Base-by-base conservation (phyloP, 495 filamentous ascomycete species). In the Paragyromitra xinjiangensis region DNA sequence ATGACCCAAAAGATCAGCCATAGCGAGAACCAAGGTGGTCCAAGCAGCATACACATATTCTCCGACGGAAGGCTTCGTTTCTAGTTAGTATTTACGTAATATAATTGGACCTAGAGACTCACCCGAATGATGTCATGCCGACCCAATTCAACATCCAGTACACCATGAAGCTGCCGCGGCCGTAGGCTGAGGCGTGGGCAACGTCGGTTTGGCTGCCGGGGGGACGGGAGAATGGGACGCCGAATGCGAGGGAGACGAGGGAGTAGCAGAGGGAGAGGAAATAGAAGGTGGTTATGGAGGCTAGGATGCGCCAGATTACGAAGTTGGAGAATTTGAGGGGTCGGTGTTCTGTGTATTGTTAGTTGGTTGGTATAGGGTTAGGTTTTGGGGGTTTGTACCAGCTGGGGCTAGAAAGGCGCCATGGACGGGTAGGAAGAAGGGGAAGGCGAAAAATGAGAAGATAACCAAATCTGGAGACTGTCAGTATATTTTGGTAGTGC, bases 1-100 rank as follows among this genome's bases (percentile, higher is more conserved):
- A 92, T 91, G 37, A 92, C 89, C 91, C 90, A 93, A 80, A 92
- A 93, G 71, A 93, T 91, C 3, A 93, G 81, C 87, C 91, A 93
- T 16, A 92, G 83, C 0, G 89, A 86, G 9, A 89, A 91, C 88
- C 88, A 93, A 0, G 90, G 91, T 68, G 87, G 84, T 0, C 91
- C 91, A 3, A 92, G 80, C 14, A 92, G 77, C 90, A 92, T 93
- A 0, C 88, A 89, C 79, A 91, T 90, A 76, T 92, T 93, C 85
- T 92, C 90, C 72, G 89, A 91, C 0, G 91, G 90, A 3, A 92
- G 84, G 0, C 91, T 65, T 50, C 63, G 29, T 5, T 6, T 16
- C 12, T 29, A 39, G 63, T 34, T 48, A 26, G 42, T 26, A 14
- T 26, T 1, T 14, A 26, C 19, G 37, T 6, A 8, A 11, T 16